A percentile compares a stretch with the other conserved stretches of the same genome.
Conservation (phyloP, 2,329 filamentous ascomycete species). For the Akanthomyces uredinophilus region DNA sequence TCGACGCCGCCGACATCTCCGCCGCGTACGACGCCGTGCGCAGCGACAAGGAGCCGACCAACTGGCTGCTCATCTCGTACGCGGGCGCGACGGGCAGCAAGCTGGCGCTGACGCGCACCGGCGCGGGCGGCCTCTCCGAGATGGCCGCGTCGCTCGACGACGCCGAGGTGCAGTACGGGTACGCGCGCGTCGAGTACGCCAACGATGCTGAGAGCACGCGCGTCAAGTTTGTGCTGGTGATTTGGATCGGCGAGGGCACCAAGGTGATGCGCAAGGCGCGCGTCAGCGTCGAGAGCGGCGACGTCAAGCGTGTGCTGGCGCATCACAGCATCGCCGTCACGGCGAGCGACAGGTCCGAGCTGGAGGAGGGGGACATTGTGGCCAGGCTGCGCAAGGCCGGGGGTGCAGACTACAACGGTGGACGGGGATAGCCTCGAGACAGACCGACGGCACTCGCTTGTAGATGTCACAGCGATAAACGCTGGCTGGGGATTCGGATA, state of each 20-base stretch:
- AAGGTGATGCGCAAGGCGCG: constrained; percentile 67
- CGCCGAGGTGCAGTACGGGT: constrained; percentile 59
- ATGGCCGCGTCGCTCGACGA: constrained; percentile 53
- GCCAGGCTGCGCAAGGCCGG: constrained; percentile 58
- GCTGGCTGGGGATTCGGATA: too few species aligned
- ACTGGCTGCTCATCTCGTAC: constrained; percentile 64
- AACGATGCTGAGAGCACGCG: constrained; percentile 66
- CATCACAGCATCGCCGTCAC: constrained; percentile 63
- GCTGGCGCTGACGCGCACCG: constrained; percentile 51
- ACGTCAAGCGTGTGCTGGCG: constrained; percentile 57
- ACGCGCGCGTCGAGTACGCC: constrained; percentile 62
- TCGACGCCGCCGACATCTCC: constrained; percentile 53
- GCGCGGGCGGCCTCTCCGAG: constrained; percentile 56
- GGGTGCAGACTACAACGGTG: constrained; percentile 67
- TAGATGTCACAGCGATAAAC: too few species aligned
- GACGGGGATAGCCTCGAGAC: constrained; percentile 40
- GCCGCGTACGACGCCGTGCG: constrained; percentile 63
- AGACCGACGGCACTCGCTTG: too few species aligned
- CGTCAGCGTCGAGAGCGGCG: constrained; percentile 61
- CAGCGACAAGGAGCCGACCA: constrained; percentile 59
- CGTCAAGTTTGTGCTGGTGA: constrained; percentile 62
- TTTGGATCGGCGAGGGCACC: constrained; percentile 62
- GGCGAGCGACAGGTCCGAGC: constrained; percentile 53
- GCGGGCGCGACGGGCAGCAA: constrained; percentile 50
- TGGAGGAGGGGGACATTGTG: constrained; percentile 59